Evolutionary conservation across 2,329 filamentous ascomycete genomes (phyloP), one percentile per base, ranked within the genome.

Genomic region (Ceratocystis cacaofunesta): DNA sequence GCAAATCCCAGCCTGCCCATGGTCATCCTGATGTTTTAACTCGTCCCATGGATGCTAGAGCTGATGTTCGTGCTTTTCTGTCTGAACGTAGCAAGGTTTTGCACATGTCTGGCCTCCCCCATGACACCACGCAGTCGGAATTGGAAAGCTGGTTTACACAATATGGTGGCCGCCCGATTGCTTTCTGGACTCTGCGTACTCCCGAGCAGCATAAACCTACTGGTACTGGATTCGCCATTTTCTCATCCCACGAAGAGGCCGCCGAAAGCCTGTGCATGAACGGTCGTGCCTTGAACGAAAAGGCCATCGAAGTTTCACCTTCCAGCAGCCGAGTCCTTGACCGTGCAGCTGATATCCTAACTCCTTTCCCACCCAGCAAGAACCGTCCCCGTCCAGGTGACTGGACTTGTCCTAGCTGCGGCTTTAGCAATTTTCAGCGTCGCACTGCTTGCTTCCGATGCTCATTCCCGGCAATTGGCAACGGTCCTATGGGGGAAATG

Each of bases 201-300:
- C 94, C 94, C 2, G 94, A 99, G 76, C 94, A 97, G 78, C 94
- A 97, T 78, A 99, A 99, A 81, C 94, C 94, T n/a, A 99, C 94
- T 8, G 94, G 94, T 55, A 95, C 92, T 65, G 94, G 94, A 64
- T 99, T 99, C 76, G 94, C 94, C 62, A 92, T 99, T 66, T 99
- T 99, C 74, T 97, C 94, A 69, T 97, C 92, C 60, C 94, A 99
- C 74, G 94, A 99, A 81, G 94, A 99, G 86, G 94, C 94, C 71
- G 94, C 94, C 62, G 94, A 99, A 76, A 95, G 90, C 76, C 83
- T 99, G 67, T 97, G 94, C 79, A 99, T 99, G 94, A 99, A 99
- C 73, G 94, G 94, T 65, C 90, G 94, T 72, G 94, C 94, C 64
- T 82, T 99, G 68, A 99, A 97, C 73, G 94, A 99, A 76, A 97